Base-by-base conservation (phyloP, 2,329 filamentous ascomycete genomes). In the Chaetomium sp. region DNA sequence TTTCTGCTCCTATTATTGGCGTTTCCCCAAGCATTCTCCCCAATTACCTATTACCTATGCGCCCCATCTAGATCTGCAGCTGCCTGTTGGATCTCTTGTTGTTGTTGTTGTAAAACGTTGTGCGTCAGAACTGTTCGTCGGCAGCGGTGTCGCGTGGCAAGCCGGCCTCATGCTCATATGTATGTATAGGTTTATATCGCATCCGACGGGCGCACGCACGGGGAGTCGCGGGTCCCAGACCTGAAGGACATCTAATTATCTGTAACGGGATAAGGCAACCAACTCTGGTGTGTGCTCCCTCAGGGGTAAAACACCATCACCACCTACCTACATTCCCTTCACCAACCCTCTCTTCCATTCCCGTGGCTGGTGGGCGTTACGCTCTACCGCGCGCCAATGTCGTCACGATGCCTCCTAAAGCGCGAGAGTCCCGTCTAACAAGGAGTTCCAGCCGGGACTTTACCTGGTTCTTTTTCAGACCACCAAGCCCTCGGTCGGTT, bases 401-500 rank as follows among this genome's bases (percentile, higher is more conserved):
- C 19, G 19, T 27, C 52, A 45, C 35, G 9, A 61, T 62, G 59
- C 57, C 59, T 54, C 32, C 55, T 35, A 62, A 57, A 47, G 45
- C 33, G n/a, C 57, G 59, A 34, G 54, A 56, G n/a, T 60, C 56
- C 32, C 59, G 60, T 33, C 55, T 61, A 14, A 49, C 57, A 5
- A 58, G 54, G 27, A 56, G 49, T 12, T n/a, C 56, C 46, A 52
- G 47, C 35, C 49, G 53, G 43, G 59, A 63, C 43, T 63, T 61
- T 40, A 10, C 49, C 40, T 63, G 59, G 61, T 55, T 59, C 35
- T 50, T 52, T 33, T 58, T 48, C 49, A 37, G 14, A 27, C 27
- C 38, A 33, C 11, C 53, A 6, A 19, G 27, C 2, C 3, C 52
- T 6, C 52, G 8, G 33, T 37, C 37, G 10, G 11, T 34, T 11